A percentile compares a stretch with the other conserved stretches of the same genome.
phyloP scores from a whole-genome alignment of 2,329 filamentous ascomycete genomes.

The Juglanconis sp. region DNA sequence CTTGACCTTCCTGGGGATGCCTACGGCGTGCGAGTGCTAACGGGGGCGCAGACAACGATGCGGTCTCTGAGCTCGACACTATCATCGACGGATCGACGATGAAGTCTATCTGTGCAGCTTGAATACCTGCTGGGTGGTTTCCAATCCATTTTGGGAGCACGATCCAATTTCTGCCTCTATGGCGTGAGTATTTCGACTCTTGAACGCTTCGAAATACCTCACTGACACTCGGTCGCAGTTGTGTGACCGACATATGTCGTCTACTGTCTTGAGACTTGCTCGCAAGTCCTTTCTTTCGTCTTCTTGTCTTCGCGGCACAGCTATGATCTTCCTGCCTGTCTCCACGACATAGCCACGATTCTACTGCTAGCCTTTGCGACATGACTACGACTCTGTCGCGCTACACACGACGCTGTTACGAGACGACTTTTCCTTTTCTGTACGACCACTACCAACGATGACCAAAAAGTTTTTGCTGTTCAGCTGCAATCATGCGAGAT shows the following conservation, averaged over 20 bases:
- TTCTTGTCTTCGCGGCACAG: conserved; percentile 24
- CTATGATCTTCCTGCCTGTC: not conserved
- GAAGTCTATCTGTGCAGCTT: conserved; percentile 6
- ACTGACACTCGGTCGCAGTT: conserved; percentile 3
- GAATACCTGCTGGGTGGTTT: not conserved
- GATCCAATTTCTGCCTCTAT: not conserved
- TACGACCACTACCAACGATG: not conserved
- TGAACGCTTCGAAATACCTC: no score
- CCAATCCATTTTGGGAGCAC: not conserved
- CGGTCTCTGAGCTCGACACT: not conserved
- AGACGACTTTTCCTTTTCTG: not conserved
- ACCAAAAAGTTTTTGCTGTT: not conserved
- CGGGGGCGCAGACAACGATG: not conserved
- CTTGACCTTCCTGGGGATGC: not conserved
- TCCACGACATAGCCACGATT: not conserved
- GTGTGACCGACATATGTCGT: conserved; percentile 20
- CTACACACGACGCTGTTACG: not conserved
- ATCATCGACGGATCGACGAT: not conserved
- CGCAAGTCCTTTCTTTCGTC: conserved; percentile 22
- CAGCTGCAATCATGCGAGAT: not conserved
- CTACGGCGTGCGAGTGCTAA: not conserved
- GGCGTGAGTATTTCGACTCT: conserved; percentile 3
- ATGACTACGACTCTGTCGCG: conserved; percentile 5
- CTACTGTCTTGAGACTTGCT: conserved; percentile 28
- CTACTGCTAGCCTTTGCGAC: not conserved